Conservation (phyloP, 2,329 filamentous ascomycete genomes). For the Pyrenophora graminea region DNA sequence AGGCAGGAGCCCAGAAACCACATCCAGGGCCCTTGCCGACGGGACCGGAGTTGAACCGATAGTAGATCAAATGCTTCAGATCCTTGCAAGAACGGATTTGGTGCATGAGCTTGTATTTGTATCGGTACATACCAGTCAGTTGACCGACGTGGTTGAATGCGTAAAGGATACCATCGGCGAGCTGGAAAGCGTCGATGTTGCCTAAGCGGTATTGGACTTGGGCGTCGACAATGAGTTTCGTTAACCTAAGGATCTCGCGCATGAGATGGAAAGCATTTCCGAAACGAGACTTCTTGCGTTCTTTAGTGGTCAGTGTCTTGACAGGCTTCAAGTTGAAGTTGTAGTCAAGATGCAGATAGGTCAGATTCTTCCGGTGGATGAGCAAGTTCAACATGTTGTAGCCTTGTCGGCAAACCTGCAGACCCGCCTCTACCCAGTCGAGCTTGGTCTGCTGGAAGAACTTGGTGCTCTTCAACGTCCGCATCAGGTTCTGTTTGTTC, state of each 20-base stretch:
- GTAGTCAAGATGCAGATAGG: slow-evolving; percentile 97
- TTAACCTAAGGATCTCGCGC: slow-evolving; percentile 93
- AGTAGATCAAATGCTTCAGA: slow-evolving; percentile 98
- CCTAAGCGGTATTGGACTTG: slow-evolving; percentile 97
- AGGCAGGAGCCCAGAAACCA: slow-evolving; percentile 98
- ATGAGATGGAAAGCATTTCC: slow-evolving; percentile 99
- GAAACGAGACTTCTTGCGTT: slow-evolving; percentile 98
- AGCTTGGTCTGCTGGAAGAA: slow-evolving; percentile 99
- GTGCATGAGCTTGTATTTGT: slow-evolving; percentile 99
- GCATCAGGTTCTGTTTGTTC: slow-evolving; percentile 89
- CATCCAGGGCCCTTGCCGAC: slow-evolving; percentile 97
- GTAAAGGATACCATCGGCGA: slow-evolving; percentile 98
- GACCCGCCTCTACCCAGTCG: slow-evolving; percentile 97
- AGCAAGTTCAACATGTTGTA: slow-evolving; percentile 99
- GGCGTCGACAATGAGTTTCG: slow-evolving; percentile 96
- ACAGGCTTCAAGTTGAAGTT: slow-evolving; percentile 99
- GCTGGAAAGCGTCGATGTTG: slow-evolving; percentile 98
- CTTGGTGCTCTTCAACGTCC: slow-evolving; percentile 91
- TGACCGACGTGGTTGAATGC: slow-evolving; percentile 99
- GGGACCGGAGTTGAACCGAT: slow-evolving; percentile 94
- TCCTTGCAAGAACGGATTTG: slow-evolving; percentile 99
- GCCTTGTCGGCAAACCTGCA: slow-evolving; percentile 96
- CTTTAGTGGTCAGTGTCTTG: slow-evolving; percentile 97
- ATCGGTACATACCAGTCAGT: slow-evolving; percentile 98
- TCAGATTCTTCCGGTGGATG: slow-evolving; percentile 97